A percentile compares a stretch with the other conserved stretches of the same genome.
These are phyloP conservation scores for Caloboletus firmus DNA, from an alignment of 1,284 basidiomycete genomes.

Conservation along the genomic window DNA sequence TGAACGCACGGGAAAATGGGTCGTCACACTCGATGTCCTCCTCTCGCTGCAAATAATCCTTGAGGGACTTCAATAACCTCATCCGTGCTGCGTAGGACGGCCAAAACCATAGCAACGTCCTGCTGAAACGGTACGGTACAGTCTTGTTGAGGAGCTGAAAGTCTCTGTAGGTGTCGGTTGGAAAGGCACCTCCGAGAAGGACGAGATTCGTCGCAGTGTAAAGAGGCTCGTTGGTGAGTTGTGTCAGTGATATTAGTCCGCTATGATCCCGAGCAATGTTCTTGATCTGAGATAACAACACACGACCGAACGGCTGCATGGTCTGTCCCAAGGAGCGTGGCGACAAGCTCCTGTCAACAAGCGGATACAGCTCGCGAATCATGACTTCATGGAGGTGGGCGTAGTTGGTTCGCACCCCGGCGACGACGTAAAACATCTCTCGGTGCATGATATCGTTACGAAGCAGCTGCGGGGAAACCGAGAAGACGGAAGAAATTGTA, in stretches of 20 bases:
- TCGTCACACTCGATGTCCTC: slow-evolving; percentile 4
- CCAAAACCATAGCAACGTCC: slow-evolving; percentile 16
- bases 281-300: slow-evolving; percentile 15
- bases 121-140: slow-evolving; percentile 21
- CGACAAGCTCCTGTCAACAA: slow-evolving; percentile 24
- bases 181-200: slow-evolving; percentile 23
- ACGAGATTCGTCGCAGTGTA: slow-evolving; percentile 20
- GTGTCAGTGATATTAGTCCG: slow-evolving; percentile 11
- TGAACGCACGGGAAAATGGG: slow-evolving; percentile 14
- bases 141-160: slow-evolving; percentile 23
- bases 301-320: slow-evolving; percentile 12
- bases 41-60: slow-evolving; percentile 14
- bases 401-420: slow-evolving; percentile 14
- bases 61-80: slow-evolving; percentile 11
- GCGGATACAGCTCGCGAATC: slow-evolving; percentile 18
- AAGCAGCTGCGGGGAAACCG: slow-evolving; percentile 7
- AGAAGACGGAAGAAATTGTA: slow-evolving; percentile 15
- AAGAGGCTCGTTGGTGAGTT: slow-evolving; percentile 19
- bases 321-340: slow-evolving; percentile 15
- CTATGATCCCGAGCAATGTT: neutral
- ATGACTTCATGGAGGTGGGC: slow-evolving; percentile 16
- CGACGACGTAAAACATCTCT: slow-evolving; percentile 16
- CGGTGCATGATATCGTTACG: slow-evolving; percentile 14
- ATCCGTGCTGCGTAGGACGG: slow-evolving; percentile 20
- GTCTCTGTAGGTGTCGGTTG: slow-evolving; percentile 19